Base-by-base conservation (phyloP, 228 moss, liverwort and hornwort species). In the Sphagnum magellanicum region DNA sequence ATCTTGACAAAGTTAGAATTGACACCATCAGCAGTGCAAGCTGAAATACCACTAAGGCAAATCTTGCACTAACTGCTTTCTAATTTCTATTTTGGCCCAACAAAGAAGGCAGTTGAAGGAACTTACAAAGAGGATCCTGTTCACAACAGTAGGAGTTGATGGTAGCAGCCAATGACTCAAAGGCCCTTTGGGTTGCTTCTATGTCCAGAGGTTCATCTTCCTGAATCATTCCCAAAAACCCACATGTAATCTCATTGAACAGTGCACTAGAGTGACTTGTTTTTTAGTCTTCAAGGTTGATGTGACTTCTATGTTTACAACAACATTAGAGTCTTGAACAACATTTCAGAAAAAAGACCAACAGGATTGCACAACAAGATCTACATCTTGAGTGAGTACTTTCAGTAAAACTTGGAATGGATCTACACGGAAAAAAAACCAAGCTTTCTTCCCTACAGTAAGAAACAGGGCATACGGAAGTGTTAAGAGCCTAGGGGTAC, bases 201-300 rank as follows among this genome's bases (percentile, higher is more conserved):
- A 89, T 75, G 70, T 98, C 98, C 67, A 98, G 81, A 4, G 98
- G 86, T 65, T 93, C 90, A 60, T 98, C 81, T 79, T 98, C 98
- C 81, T 85, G 81, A 5, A 55, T 12, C 55, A 52, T 6, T 67
- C 5, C 49, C 16, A 65, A 51, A 51, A 49, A 47, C 65, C 16
- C 61, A 62, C 47, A 46, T 62, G 47, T 62, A 16, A 6, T 62
- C 6, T 12, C 47, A 6, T 10, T 12, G 61, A 62, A 46, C 61
- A 62, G 11, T 16, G 6, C 47, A 16, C 6, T 6, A 62, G 10
- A 16, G 10, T 6, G 10, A 62, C 47, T 6, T 46, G 6, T 13
- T 65, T 32, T 51, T 49, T 47, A 47, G 49, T 10, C 49, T 51
- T 49, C 32, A 32, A 32, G 32, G 32, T 32, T 32, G 32, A 32